These are phyloP conservation scores for Amanita jacksonii DNA, from an alignment of 768 basidiomycete species.

Conservation along the genomic window DNA sequence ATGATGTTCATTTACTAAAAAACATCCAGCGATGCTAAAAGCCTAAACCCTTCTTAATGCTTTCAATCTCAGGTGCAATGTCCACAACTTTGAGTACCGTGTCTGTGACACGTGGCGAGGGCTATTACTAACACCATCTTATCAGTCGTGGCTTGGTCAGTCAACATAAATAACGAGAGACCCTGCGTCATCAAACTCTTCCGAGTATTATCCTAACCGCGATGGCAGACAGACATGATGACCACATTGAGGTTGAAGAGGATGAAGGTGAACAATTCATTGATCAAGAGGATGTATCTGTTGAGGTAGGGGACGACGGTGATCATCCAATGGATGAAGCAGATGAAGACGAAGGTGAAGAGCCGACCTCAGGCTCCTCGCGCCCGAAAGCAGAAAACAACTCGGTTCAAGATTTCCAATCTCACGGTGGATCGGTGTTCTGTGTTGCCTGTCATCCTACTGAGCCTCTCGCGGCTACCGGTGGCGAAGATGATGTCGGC, in stretches of 20 bases:
- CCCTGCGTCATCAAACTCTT: too few relatives aligned
- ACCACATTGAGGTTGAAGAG: slow-evolving; percentile 34
- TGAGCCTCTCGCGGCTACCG: slow-evolving; percentile 76
- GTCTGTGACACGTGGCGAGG: not conserved
- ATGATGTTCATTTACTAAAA: too few relatives aligned
- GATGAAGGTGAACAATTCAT: slow-evolving; percentile 55
- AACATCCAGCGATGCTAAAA: too few relatives aligned
- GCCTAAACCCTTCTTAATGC: too few relatives aligned
- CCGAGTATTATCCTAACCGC: not conserved
- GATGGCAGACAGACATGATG: slow-evolving; percentile 16
- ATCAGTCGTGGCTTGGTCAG: slow-evolving; percentile 4
- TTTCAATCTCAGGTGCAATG: too few relatives aligned
- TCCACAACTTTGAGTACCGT: too few relatives aligned
- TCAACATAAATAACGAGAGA: not conserved
- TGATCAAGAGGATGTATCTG: slow-evolving; percentile 51
- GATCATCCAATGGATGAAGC: slow-evolving; percentile 68
- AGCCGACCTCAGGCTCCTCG: slow-evolving; percentile 32
- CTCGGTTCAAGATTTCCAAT: slow-evolving; percentile 58
- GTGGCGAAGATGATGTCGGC: slow-evolving; percentile 91
- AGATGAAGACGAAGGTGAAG: slow-evolving; percentile 37
- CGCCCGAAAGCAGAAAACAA: slow-evolving; percentile 38
- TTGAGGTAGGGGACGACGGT: slow-evolving; percentile 56
- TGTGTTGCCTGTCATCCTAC: slow-evolving; percentile 76
- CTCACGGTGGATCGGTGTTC: slow-evolving; percentile 76
- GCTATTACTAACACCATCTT: not conserved